Percentiles rank a stretch among this genome's conserved stretches.
phyloP scores from a whole-genome alignment of 1,139 yeast genomes.

The Candida freyschussii region DNA sequence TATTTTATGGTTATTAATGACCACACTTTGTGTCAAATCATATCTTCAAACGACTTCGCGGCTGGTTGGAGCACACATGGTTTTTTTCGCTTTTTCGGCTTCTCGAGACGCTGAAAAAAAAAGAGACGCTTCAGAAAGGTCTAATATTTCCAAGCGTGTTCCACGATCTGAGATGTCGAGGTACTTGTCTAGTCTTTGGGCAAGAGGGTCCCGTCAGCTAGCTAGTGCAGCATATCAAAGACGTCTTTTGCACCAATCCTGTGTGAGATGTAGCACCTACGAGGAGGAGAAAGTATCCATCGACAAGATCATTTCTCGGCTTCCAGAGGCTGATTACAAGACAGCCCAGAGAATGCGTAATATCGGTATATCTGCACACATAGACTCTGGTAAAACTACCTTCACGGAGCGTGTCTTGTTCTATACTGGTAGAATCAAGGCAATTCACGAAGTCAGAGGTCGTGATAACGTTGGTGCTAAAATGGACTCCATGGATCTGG shows the following conservation, averaged over 20 bases:
- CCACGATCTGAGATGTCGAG: slow-evolving; percentile 18
- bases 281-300: slow-evolving; percentile 69
- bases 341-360: slow-evolving; percentile 68
- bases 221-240: slow-evolving; percentile 10
- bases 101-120: background rate
- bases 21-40: too few species aligned
- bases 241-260: slow-evolving; percentile 26
- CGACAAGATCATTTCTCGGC: slow-evolving; percentile 47
- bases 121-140: too few species aligned
- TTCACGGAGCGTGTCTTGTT: slow-evolving; percentile 95
- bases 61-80: too few species aligned
- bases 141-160: too few species aligned
- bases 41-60: too few species aligned
- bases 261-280: slow-evolving; percentile 34
- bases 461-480: slow-evolving; percentile 98
- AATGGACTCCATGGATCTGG: slow-evolving; percentile 97
- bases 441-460: slow-evolving; percentile 97
- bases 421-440: slow-evolving; percentile 96
- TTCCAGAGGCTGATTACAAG: slow-evolving; percentile 54
- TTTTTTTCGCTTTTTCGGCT: slow-evolving; percentile 1
- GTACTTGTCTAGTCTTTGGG: slow-evolving; percentile 15
- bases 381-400: slow-evolving; percentile 95
- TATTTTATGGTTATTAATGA: too few species aligned
- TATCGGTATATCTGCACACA: slow-evolving; percentile 97
- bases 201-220: slow-evolving; percentile 11